Percentiles rank a stretch among this genome's conserved stretches.
Evolutionary conservation across 352 stramenopile genomes (phyloP).

Genomic region (Globisporangium solare): DNA sequence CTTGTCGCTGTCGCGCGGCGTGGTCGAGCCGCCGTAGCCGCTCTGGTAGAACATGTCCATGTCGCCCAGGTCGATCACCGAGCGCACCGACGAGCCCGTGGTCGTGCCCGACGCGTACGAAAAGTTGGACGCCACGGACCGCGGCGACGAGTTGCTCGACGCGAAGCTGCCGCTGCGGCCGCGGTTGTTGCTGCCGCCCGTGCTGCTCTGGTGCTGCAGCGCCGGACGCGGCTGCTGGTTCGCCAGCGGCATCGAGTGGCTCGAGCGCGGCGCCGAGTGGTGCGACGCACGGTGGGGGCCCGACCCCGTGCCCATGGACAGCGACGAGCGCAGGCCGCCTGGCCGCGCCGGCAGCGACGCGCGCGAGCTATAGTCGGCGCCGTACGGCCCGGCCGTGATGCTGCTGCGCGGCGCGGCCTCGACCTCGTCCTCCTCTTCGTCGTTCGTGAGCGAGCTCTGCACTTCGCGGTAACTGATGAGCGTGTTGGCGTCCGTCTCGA

Average conservation of each 20-base stretch:
- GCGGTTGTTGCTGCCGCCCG: slow-evolving; percentile 12
- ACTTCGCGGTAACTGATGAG: slow-evolving; percentile 63
- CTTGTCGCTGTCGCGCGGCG: slow-evolving; percentile 31
- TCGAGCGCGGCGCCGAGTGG: slow-evolving; percentile 3
- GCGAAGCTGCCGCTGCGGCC: slow-evolving; percentile 47
- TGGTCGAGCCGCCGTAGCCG: slow-evolving; percentile 18
- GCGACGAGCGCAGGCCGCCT: slow-evolving; percentile 15
- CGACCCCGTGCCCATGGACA: slow-evolving; percentile 13
- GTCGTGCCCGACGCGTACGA: slow-evolving; percentile 72
- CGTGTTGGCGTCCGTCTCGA: slow-evolving; percentile 69
- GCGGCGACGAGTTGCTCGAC: slow-evolving; percentile 56
- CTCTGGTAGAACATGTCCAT: slow-evolving; percentile 79
- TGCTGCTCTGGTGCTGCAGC: slow-evolving; percentile 2
- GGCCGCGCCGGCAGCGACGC: slow-evolving; percentile 39
- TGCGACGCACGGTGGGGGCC: slow-evolving; percentile 3
- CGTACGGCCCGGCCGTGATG: slow-evolving; percentile 30
- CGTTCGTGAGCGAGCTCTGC: slow-evolving; percentile 26
- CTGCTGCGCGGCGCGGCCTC: slow-evolving; percentile 34
- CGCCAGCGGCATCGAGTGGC: neutral
- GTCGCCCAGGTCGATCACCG: slow-evolving; percentile 69
- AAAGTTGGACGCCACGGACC: slow-evolving; percentile 69
- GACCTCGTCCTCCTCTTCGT: slow-evolving; percentile 30
- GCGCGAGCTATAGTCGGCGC: slow-evolving; percentile 44
- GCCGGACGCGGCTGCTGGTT: slow-evolving; percentile 1
- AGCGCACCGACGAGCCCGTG: slow-evolving; percentile 54